phyloP scores from a whole-genome alignment of 768 basidiomycete species.

The Leccinum subgranulosum region DNA sequence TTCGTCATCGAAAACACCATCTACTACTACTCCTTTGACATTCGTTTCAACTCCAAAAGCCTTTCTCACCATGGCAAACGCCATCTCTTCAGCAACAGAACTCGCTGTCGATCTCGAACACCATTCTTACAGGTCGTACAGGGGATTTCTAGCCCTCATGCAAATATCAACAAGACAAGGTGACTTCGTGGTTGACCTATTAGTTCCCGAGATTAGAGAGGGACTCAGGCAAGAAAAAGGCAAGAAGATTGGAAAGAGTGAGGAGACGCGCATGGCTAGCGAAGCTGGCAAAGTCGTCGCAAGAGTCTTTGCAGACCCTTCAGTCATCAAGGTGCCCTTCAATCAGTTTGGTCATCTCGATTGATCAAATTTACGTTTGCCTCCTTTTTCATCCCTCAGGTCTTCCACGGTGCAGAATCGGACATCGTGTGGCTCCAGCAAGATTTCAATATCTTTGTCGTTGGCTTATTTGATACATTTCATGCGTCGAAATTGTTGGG shows the following conservation, averaged over 20 bases:
- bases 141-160: slow-evolving; percentile 91
- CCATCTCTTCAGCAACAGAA: slow-evolving; percentile 64
- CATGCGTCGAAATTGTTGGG: slow-evolving; percentile 88
- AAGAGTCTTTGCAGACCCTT: slow-evolving; percentile 67
- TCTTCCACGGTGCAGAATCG: slow-evolving; percentile 92
- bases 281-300: slow-evolving; percentile 47
- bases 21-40: slow-evolving; percentile 43
- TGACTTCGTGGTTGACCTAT: slow-evolving; percentile 86
- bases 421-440: slow-evolving; percentile 97
- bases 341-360: background rate
- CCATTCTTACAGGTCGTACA: slow-evolving; percentile 81
- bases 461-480: slow-evolving; percentile 96
- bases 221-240: slow-evolving; percentile 67
- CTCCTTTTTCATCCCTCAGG: slow-evolving; percentile 39
- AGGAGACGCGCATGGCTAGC: slow-evolving; percentile 15
- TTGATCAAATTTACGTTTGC: background rate
- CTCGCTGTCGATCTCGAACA: slow-evolving; percentile 95
- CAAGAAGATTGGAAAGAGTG: slow-evolving; percentile 8
- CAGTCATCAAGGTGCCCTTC: slow-evolving; percentile 71
- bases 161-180: slow-evolving; percentile 80
- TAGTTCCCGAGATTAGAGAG: slow-evolving; percentile 60
- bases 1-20: slow-evolving; percentile 28
- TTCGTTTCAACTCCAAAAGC: slow-evolving; percentile 62
- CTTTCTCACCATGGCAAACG: slow-evolving; percentile 62
- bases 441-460: slow-evolving; percentile 90